Evolutionary conservation across 2,329 filamentous ascomycete species (phyloP), one percentile per base, ranked within the genome.

Genomic region (Aureobasidium sp.): DNA sequence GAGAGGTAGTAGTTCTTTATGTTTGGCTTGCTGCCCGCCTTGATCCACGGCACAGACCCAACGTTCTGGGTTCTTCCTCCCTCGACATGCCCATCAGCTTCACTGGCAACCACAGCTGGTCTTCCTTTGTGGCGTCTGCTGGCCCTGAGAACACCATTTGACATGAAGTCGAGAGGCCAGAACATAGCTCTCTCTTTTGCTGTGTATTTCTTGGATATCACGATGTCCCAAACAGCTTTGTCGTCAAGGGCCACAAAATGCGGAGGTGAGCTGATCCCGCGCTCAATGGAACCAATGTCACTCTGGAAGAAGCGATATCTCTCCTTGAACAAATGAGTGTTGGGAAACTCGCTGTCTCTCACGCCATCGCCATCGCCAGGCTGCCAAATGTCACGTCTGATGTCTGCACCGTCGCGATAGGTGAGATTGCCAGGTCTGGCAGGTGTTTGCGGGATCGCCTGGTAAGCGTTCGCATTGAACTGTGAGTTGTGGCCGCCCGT

Each of bases 211-310:
- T 72, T 67, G 27, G 73, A 73, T 6, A 58, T 49, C 20, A 68
- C 66, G 8, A 78, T 69, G 3, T 71, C 69, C 58, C 71, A 71
- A 25, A 69, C 73, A 3, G 75, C 72, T 17, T 65, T 64, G 53
- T 78, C 76, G 62, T 78, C 76, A 1, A 78, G 71, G 41, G 74
- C 71, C n/a, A 75, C 71, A 49, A 73, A 73, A 20, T 67, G 69
- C 1, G 75, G 76, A 8, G 74, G 74, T 60, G 72, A 67, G 15
- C 68, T 67, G 8, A 61, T 65, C 12, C 67, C 67, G 9, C 66
- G 68, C 29, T 64, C 64, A 37, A 75, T 68, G 2, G 66, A 63
- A 12, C 69, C 67, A 3, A 72, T 65, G 29, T 73, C 67, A 5
- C 67, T 70, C 59, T 70, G 71, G 65, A 74, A 77, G 8, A 78